These are phyloP conservation scores for Xylariomycetidae sp. DNA, from an alignment of 2,329 filamentous ascomycete species.

Conservation along the genomic window DNA sequence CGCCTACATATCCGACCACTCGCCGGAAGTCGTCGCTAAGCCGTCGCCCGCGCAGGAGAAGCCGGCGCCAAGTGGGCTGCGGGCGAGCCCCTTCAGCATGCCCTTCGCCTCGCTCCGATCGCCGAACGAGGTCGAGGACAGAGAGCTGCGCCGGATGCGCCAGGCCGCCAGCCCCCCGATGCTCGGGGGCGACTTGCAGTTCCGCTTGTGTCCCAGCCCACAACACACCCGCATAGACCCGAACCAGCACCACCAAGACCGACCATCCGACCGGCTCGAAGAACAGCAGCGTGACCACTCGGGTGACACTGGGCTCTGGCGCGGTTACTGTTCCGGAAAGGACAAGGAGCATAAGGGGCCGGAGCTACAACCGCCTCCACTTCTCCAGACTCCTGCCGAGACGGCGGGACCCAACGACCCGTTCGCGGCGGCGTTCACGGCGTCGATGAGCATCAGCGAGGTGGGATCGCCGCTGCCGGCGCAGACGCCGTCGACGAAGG, in stretches of 20 bases:
- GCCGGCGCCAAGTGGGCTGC: constrained; percentile 35
- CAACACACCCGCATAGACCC: constrained; percentile 79
- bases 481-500: constrained; percentile 23
- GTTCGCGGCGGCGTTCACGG: constrained; percentile 35
- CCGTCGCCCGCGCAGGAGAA: constrained; percentile 14
- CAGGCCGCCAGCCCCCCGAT: constrained; percentile 69
- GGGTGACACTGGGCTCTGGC: constrained; percentile 66
- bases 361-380: constrained; percentile 38
- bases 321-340: constrained; percentile 56
- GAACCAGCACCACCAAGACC: constrained; percentile 52
- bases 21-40: constrained; percentile 16
- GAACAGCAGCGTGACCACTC: constrained; percentile 49
- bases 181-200: constrained; percentile 74
- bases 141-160: constrained; percentile 40
- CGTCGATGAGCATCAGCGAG: constrained; percentile 34
- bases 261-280: constrained; percentile 31
- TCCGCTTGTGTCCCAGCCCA: constrained; percentile 77
- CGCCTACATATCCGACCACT: constrained; percentile 16
- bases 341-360: constrained; percentile 29
- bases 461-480: constrained; percentile 26
- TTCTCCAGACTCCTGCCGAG: constrained; percentile 45
- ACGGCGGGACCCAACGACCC: constrained; percentile 36
- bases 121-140: constrained; percentile 32
- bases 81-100: constrained; percentile 33
- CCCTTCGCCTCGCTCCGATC: constrained; percentile 34